A percentile compares a stretch with the other conserved stretches of the same genome.
Conservation (phyloP, 306 rosid species). For the Cicer pinnatifidum region DNA sequence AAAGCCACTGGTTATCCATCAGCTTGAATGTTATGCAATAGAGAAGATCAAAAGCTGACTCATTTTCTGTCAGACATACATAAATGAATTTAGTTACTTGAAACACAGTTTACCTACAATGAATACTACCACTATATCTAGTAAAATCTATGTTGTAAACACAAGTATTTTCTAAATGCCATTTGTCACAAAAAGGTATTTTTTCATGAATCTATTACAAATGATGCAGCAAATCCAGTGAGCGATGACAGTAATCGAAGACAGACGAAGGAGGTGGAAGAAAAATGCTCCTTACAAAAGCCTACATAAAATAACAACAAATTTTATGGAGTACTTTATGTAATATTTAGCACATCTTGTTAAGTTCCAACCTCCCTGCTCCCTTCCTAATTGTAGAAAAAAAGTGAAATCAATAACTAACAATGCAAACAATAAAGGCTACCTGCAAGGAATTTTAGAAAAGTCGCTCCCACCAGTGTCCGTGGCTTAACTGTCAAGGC, state of each 20-base stretch:
- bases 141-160: slow-evolving; percentile 9
- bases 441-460: slow-evolving; percentile 93
- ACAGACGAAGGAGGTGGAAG: neutral
- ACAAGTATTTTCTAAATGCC: slow-evolving; percentile 15
- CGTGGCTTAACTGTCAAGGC: slow-evolving; percentile 83
- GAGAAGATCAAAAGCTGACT: slow-evolving; percentile 88
- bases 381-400: slow-evolving; percentile 27
- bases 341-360: slow-evolving; percentile 23
- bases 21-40: slow-evolving; percentile 97
- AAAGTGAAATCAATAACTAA: slow-evolving; percentile 14
- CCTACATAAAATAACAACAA: slow-evolving; percentile 25
- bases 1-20: slow-evolving; percentile 97
- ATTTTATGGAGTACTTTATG: neutral
- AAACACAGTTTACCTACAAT: slow-evolving; percentile 36
- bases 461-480: slow-evolving; percentile 89
- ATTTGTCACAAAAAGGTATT: neutral
- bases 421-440: slow-evolving; percentile 13
- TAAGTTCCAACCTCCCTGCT: neutral
- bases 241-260: neutral
- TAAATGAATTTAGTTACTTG: slow-evolving; percentile 35
- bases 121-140: slow-evolving; percentile 14
- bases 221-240: slow-evolving; percentile 3
- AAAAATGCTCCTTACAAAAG: slow-evolving; percentile 10
- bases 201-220: slow-evolving; percentile 1
- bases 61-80: slow-evolving; percentile 68